A percentile compares a stretch with the other conserved stretches of the same genome.
Conservation (phyloP, 345 rosid species). For the Citrus reticulata region DNA sequence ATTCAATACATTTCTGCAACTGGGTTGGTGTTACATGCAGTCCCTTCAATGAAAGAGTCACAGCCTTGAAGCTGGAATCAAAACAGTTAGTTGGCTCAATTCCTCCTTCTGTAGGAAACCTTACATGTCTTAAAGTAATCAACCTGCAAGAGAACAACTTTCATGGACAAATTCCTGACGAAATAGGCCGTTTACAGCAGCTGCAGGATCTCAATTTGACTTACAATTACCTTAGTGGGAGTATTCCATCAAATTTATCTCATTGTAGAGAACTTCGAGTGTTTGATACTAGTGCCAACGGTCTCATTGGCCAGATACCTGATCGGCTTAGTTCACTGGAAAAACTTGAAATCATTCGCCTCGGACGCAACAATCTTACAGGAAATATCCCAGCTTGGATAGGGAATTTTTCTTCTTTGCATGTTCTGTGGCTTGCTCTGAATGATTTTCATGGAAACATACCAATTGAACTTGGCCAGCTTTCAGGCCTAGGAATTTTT, state of each 20-base stretch:
- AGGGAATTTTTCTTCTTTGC: constrained; percentile 15
- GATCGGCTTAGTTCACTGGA: background rate
- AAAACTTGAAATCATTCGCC: background rate
- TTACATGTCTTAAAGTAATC: background rate
- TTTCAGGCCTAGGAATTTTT: background rate
- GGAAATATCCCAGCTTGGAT: constrained; percentile 19
- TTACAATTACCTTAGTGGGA: background rate
- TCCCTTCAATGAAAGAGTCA: background rate
- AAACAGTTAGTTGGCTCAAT: background rate
- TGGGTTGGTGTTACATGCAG: background rate
- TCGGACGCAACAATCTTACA: background rate
- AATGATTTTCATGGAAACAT: constrained; percentile 14
- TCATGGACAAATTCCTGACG: constrained; percentile 1
- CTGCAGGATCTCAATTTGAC: background rate
- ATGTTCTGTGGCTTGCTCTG: background rate
- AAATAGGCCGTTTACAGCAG: constrained; percentile 10
- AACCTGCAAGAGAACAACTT: background rate
- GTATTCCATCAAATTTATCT: background rate
- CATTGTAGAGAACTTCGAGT: background rate
- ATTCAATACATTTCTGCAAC: background rate
- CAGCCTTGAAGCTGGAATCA: background rate
- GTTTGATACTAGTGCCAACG: background rate
- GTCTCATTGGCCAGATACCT: constrained; percentile 1
- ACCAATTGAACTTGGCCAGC: constrained; percentile 8
- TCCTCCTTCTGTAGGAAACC: background rate